These are phyloP conservation scores for Penicillium corylophilum DNA, from an alignment of 2,329 filamentous ascomycete genomes.

Conservation along the genomic window DNA sequence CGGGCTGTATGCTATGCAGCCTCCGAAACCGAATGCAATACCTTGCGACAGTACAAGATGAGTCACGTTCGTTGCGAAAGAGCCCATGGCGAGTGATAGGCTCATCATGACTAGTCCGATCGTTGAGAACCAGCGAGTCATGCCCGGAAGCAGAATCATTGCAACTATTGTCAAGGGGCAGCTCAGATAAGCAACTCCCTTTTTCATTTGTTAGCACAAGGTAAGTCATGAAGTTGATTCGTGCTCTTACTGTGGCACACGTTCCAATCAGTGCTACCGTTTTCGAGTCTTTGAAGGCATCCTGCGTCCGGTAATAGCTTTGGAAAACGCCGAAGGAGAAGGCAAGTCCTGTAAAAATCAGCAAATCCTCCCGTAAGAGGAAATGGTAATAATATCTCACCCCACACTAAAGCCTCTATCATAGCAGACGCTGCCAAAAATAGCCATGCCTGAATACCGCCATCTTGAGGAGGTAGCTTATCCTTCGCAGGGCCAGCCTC, in stretches of 20 bases:
- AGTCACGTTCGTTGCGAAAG: conserved; percentile 24
- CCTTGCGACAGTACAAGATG: conserved; percentile 30
- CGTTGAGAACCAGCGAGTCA: conserved; percentile 22
- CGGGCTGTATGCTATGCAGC: conserved; percentile 50
- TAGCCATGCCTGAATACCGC: conserved; percentile 45
- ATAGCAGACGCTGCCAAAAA: conserved; percentile 53
- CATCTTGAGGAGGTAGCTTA: conserved; percentile 33
- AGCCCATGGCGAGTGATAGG: conserved; percentile 24
- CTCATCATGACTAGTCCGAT: conserved; percentile 24
- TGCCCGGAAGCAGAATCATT: conserved; percentile 21
- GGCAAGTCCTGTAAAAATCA: conserved; percentile 19
- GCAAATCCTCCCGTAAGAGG: neutral
- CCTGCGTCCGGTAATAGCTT: conserved; percentile 31
- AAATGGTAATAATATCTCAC: conserved; percentile 28
- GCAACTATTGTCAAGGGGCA: conserved; percentile 21
- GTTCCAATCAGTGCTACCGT: conserved; percentile 35
- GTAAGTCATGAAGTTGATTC: too few relatives aligned
- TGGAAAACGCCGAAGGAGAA: conserved; percentile 34
- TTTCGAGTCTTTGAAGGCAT: conserved; percentile 23
- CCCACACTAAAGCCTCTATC: conserved; percentile 57
- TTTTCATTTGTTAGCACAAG: neutral
- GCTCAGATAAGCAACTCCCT: conserved; percentile 29
- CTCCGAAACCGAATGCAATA: conserved; percentile 44
- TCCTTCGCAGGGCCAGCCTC: neutral
- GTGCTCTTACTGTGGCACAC: conserved; percentile 24